Conservation (phyloP, 129 eudicot species). For the Pseudognaphalium luteoalbum region DNA sequence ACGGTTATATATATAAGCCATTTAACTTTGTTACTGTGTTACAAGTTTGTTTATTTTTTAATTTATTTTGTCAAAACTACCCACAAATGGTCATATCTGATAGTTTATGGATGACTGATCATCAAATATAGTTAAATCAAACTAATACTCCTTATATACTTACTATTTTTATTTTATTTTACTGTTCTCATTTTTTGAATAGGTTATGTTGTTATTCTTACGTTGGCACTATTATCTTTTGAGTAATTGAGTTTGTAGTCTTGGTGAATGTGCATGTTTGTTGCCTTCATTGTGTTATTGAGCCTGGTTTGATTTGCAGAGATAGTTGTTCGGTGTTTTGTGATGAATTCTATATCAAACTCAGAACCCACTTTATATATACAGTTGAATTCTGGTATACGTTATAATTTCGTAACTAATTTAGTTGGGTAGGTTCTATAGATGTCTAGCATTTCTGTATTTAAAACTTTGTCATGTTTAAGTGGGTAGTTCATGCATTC, state of each 20-base stretch:
- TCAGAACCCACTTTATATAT: not conserved
- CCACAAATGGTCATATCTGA: not conserved
- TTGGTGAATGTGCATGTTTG: not conserved
- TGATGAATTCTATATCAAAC: not conserved
- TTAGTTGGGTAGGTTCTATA: not conserved
- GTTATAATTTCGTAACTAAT: not conserved
- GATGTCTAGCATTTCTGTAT: not conserved
- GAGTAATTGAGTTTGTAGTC: not conserved
- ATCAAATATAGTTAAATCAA: not conserved
- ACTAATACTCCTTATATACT: not conserved
- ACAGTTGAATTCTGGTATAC: not conserved
- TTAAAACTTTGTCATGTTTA: not conserved
- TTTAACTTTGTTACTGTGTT: not conserved
- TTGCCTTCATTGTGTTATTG: slow-evolving; percentile 6
- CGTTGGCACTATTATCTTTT: no score
- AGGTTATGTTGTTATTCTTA: no score
- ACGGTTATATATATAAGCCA: not conserved
- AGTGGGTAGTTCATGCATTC: slow-evolving; percentile 3
- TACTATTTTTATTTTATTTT: no score
- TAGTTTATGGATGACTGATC: not conserved
- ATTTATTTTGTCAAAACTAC: not conserved
- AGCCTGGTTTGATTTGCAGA: slow-evolving; percentile 1
- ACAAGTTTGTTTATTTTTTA: not conserved
- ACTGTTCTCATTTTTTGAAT: no score
- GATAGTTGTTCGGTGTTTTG: not conserved